Evolutionary conservation across 2,329 filamentous ascomycete species (phyloP), one percentile per base, ranked within the genome.

Genomic region (Colletotrichum incanum): DNA sequence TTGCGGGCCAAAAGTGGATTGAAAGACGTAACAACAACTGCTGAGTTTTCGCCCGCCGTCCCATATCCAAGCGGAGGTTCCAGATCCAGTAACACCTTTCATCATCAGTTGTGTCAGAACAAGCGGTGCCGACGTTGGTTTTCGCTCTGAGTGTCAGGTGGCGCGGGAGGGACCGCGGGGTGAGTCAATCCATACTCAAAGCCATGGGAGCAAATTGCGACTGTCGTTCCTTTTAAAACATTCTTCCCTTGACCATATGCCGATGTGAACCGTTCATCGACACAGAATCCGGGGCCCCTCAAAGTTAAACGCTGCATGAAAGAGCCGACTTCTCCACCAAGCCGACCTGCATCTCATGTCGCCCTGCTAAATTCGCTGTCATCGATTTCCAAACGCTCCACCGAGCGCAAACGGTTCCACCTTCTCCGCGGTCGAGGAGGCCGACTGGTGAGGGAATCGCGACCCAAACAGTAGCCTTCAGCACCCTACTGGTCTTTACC

Each of bases 1-100:
- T 34, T 61, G 71, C 71, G 71, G 67, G 71, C 61, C 47, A 62
- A 63, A 56, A 73, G 72, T 73, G 68, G 72, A 72, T 73, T 64
- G 54, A 31, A 72, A 72, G 63, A 73, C 72, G 72, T 73, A 73
- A 73, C 68, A 67, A 56, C 39, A 72, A 73, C 64, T 71, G 63
- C 68, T 67, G 72, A 73, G 26, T 68, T 73, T 73, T 72, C 68
- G 54, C 43, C 63, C 41, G 64, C 54, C 54, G 41, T 49, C 50
- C 59, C n/a, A 64, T 50, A 63, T 37, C 26, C 20, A 16, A 67
- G 68, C 72, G 72, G 72, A 73, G 72, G 54, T 72, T 64, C 72
- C 72, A 26, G 23, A 64, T 52, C 8, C 43, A 72, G 72, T 68
- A 64, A 45, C 49, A 55, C 71, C 59, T 72, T 18, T 47, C 49